These are phyloP conservation scores for Melastoma malabathricum DNA, from an alignment of 345 rosid genomes.

Conservation along the genomic window DNA sequence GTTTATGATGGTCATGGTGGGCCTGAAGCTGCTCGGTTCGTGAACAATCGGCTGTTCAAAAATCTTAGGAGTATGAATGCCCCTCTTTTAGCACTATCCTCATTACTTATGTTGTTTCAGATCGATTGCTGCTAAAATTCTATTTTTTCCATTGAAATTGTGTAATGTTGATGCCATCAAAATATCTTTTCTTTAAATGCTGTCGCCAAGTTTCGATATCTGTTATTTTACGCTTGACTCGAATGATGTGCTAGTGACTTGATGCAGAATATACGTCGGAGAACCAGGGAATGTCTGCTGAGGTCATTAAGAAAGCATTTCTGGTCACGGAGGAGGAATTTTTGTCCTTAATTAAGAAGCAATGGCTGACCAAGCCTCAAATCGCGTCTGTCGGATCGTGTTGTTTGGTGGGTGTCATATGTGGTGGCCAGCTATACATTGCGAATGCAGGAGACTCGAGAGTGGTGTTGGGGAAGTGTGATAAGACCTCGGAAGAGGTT, in stretches of 20 bases:
- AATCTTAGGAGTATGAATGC: conserved; percentile 52
- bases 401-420: conserved; percentile 79
- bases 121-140: too few relatives aligned
- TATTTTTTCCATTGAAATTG: too few relatives aligned
- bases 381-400: conserved; percentile 94
- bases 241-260: conserved; percentile 9
- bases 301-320: conserved; percentile 70
- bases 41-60: conserved; percentile 53
- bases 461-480: conserved; percentile 63
- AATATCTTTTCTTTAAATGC: too few relatives aligned
- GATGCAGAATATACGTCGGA: conserved; percentile 81
- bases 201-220: too few relatives aligned
- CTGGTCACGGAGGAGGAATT: conserved; percentile 86
- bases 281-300: conserved; percentile 69
- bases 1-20: conserved; percentile 99
- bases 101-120: too few relatives aligned
- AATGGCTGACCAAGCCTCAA: conserved; percentile 63
- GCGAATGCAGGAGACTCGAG: conserved; percentile 98
- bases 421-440: conserved; percentile 60
- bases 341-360: conserved; percentile 53
- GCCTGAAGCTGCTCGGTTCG: conserved; percentile 82
- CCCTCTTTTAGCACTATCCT: conserved; percentile 1
- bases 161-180: too few relatives aligned
- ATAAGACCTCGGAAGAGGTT: conserved; percentile 35
- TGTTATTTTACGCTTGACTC: not conserved